phyloP scores from a whole-genome alignment of 495 filamentous ascomycete species.

The Hypoxylon rickii region DNA sequence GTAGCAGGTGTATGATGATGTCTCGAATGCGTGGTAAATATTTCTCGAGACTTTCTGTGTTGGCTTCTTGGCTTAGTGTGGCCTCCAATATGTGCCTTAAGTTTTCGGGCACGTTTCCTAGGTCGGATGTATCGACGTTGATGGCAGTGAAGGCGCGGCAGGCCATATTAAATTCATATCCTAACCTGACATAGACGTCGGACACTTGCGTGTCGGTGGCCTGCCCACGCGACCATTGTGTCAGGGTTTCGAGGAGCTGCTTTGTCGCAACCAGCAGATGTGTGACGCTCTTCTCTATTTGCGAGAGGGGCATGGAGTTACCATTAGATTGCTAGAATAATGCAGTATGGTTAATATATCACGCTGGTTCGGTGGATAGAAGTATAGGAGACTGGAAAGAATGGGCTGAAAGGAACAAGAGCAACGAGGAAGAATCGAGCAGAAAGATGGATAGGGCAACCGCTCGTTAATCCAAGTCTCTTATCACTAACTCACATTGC shows the following conservation, averaged over 20 bases:
- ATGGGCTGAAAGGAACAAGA: neutral
- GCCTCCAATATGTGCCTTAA: constrained; percentile 90
- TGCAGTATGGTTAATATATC: constrained; percentile 15
- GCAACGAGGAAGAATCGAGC: neutral
- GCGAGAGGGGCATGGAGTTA: constrained; percentile 65
- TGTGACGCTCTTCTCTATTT: constrained; percentile 98
- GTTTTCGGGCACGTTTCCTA: constrained; percentile 92
- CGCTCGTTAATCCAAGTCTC: neutral
- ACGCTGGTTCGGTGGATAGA: neutral
- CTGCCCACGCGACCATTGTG: constrained; percentile 90
- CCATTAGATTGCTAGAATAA: constrained; percentile 47
- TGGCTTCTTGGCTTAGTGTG: constrained; percentile 95
- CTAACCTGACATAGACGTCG: constrained; percentile 94
- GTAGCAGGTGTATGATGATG: constrained; percentile 96
- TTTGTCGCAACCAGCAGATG: constrained; percentile 97
- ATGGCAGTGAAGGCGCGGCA: constrained; percentile 95
- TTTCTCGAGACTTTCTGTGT: constrained; percentile 84
- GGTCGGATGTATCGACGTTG: constrained; percentile 88
- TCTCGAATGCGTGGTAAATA: constrained; percentile 93
- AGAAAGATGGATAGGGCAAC: neutral
- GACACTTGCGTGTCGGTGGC: constrained; percentile 94
- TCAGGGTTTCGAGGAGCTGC: constrained; percentile 94
- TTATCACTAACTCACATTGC: constrained; percentile 54
- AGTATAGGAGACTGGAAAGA: neutral
- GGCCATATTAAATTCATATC: constrained; percentile 98